Evolutionary conservation across 345 rosid genomes (phyloP).

Genomic region (Raphanus raphanistrum): DNA sequence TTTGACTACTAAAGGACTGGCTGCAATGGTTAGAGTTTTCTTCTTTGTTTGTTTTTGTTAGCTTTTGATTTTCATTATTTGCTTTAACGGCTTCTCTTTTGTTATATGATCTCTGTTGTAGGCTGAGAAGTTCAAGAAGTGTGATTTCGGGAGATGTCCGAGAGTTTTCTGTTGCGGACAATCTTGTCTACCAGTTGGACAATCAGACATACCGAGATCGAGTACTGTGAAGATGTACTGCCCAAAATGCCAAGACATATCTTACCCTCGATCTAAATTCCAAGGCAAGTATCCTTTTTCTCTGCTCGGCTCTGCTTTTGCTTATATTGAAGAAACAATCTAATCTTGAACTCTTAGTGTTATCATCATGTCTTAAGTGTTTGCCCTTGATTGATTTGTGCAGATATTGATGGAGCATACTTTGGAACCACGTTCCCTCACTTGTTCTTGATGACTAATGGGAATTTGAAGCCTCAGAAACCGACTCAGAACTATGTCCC

Average conservation of each 20-base stretch:
- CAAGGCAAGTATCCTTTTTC: conserved; percentile 81
- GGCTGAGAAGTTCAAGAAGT: conserved; percentile 91
- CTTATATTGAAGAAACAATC: too few relatives aligned
- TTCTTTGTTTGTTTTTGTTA: not conserved
- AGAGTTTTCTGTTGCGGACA: conserved; percentile 96
- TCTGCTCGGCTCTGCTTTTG: too few relatives aligned
- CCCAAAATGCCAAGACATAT: conserved; percentile 92
- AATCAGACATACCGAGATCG: conserved; percentile 84
- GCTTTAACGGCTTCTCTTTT: conserved; percentile 6
- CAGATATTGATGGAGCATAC: conserved; percentile 98
- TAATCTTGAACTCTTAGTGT: not conserved
- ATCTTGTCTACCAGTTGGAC: conserved; percentile 94
- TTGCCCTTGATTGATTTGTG: conserved; percentile 38
- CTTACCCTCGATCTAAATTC: conserved; percentile 92
- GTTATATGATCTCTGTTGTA: conserved; percentile 32
- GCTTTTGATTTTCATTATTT: not conserved
- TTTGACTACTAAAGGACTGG: conserved; percentile 89
- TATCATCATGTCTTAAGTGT: conserved; percentile 22
- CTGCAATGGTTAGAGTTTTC: conserved; percentile 69
- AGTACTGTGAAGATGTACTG: conserved; percentile 91
- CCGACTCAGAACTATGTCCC: conserved; percentile 70
- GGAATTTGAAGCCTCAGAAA: conserved; percentile 83
- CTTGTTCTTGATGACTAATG: conserved; percentile 84
- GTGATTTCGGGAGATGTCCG: conserved; percentile 96
- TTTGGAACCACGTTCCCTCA: conserved; percentile 95